phyloP scores from a whole-genome alignment of 2,329 filamentous ascomycete species.

The Colletotrichum scovillei region DNA sequence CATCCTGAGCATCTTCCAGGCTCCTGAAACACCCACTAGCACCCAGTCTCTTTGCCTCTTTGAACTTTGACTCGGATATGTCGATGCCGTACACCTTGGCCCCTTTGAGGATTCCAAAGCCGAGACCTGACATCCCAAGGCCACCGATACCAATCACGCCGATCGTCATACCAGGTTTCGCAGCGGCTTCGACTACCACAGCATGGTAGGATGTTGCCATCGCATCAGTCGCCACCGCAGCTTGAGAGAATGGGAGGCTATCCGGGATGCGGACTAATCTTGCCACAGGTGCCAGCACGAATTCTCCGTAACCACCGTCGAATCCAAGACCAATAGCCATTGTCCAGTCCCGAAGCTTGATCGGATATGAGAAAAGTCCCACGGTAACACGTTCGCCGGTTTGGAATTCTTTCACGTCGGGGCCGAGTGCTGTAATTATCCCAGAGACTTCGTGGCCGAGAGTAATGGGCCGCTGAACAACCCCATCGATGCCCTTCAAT shows the following conservation, averaged over 20 bases:
- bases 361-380: neutral
- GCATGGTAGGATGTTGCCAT: conserved; percentile 53
- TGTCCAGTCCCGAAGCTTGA: neutral
- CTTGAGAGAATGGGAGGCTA: conserved; percentile 40
- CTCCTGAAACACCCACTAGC: conserved; percentile 1
- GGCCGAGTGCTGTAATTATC: neutral
- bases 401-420: neutral
- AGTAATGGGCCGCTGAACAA: conserved; percentile 14
- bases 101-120: conserved; percentile 3
- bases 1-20: neutral
- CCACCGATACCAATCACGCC: conserved; percentile 54
- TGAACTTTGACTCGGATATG: conserved; percentile 4
- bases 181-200: conserved; percentile 47
- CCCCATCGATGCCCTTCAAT: neutral
- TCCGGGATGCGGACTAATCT: conserved; percentile 27
- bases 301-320: conserved; percentile 21
- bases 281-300: neutral
- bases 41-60: neutral
- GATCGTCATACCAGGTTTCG: conserved; percentile 46
- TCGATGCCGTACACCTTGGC: conserved; percentile 28
- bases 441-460: conserved; percentile 27
- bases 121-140: conserved; percentile 41
- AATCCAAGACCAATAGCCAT: conserved; percentile 8
- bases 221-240: conserved; percentile 53
- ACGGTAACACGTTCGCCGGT: conserved; percentile 8